These are phyloP conservation scores for Botrytis byssoidea DNA, from an alignment of 2,329 filamentous ascomycete species.

Conservation along the genomic window DNA sequence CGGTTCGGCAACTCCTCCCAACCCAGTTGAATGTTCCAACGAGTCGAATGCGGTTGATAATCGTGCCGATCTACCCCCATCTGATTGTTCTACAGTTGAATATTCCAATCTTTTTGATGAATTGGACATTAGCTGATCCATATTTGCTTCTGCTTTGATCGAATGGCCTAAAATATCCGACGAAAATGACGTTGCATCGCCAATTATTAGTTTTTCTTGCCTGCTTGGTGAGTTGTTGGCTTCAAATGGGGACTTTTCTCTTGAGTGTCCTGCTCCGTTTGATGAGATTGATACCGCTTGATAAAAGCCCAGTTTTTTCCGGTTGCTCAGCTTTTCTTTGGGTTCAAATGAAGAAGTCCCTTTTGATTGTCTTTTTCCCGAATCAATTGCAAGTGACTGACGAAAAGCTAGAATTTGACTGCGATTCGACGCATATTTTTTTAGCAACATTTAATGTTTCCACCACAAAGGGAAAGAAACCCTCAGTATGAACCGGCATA, in stretches of 20 bases:
- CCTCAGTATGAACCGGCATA: neutral
- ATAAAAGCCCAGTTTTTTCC: neutral
- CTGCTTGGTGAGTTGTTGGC: too few relatives aligned
- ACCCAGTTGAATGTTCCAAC: neutral
- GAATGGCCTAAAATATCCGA: neutral
- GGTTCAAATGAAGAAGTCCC: neutral
- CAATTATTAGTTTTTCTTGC: too few relatives aligned
- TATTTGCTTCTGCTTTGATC: neutral
- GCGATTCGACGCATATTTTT: neutral
- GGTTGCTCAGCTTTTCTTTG: neutral
- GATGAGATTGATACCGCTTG: neutral
- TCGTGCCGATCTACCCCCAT: neutral
- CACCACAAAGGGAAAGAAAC: neutral
- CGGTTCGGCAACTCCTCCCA: neutral
- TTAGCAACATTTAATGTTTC: neutral
- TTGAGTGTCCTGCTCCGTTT: neutral
- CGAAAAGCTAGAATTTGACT: neutral
- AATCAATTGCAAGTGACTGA: neutral
- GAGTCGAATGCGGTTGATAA: neutral
- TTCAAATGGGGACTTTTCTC: too few relatives aligned
- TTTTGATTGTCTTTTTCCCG: neutral
- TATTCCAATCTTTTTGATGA: neutral
- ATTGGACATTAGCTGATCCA: neutral
- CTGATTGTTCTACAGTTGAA: neutral
- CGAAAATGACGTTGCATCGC: too few relatives aligned